Evolutionary conservation across 2,329 filamentous ascomycete genomes (phyloP).

Genomic region (Paecilomyces variotii): DNA sequence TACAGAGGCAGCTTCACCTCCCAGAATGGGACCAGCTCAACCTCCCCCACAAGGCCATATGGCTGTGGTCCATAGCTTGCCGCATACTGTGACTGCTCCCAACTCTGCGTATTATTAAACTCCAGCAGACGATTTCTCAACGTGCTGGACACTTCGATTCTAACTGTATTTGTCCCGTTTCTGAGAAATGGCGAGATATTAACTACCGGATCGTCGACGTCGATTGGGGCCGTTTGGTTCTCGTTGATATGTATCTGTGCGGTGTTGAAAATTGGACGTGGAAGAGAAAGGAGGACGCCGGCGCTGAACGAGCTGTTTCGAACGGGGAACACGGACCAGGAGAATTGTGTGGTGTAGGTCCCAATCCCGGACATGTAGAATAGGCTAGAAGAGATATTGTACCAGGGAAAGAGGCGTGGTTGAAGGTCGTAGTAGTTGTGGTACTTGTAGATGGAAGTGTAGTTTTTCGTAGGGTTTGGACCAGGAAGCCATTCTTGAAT

Average conservation of each 20-base stretch:
- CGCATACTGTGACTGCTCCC: constrained; percentile 1
- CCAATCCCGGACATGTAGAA: background rate
- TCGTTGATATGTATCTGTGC: background rate
- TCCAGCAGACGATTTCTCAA: background rate
- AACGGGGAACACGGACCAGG: background rate
- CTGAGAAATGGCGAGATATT: background rate
- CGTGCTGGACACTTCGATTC: background rate
- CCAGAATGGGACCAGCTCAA: background rate
- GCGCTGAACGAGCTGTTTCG: background rate
- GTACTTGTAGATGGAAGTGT: background rate
- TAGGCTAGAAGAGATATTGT: background rate
- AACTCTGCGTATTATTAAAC: constrained; percentile 1
- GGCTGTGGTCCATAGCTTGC: background rate
- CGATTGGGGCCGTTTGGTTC: background rate
- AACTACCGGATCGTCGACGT: background rate
- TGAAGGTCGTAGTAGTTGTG: background rate
- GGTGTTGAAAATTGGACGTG: background rate
- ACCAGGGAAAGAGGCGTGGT: background rate
- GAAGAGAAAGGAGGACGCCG: background rate
- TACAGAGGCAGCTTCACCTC: background rate
- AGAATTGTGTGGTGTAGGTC: background rate
- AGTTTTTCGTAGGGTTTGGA: background rate
- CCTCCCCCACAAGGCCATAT: background rate
- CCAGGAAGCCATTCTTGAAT: background rate
- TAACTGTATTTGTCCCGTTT: background rate